Evolutionary conservation across 148 eudicot species (phyloP).

Genomic region (Talinum fruticosum): DNA sequence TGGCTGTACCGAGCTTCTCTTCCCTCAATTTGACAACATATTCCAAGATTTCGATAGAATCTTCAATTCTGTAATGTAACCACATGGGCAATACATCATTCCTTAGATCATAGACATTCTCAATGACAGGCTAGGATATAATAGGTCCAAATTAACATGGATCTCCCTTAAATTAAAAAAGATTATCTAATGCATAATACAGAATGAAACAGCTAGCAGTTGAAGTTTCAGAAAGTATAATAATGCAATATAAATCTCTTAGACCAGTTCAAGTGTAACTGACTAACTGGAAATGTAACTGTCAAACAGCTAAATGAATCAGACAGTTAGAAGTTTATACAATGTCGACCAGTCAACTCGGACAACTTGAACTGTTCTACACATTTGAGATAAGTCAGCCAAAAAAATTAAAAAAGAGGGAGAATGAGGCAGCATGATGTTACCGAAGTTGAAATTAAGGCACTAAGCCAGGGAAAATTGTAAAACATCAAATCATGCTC

Average conservation of each 20-base stretch:
- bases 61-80: constrained; percentile 68
- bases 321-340: background rate
- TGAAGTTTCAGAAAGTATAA: background rate
- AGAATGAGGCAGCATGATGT: too few species aligned
- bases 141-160: constrained; percentile 17
- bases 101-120: background rate
- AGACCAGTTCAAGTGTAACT: constrained; percentile 24
- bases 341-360: background rate
- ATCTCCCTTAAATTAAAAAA: background rate
- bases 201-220: constrained; percentile 12
- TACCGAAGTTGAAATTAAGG: too few species aligned
- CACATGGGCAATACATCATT: constrained; percentile 17
- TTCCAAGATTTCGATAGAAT: constrained; percentile 95
- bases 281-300: constrained; percentile 18
- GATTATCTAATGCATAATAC: constrained; percentile 16
- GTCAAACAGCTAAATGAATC: constrained; percentile 13
- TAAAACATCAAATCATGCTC: background rate
- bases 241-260: background rate
- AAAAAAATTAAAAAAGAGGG: background rate
- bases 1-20: constrained; percentile 97
- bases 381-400: background rate
- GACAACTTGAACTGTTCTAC: background rate
- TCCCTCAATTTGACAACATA: constrained; percentile 93
- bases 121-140: constrained; percentile 19
- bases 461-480: too few species aligned